Percentiles rank a stretch among this genome's conserved stretches.
These are phyloP conservation scores for Neofusicoccum parvum DNA, from an alignment of 2,329 filamentous ascomycete species.

Conservation along the genomic window DNA sequence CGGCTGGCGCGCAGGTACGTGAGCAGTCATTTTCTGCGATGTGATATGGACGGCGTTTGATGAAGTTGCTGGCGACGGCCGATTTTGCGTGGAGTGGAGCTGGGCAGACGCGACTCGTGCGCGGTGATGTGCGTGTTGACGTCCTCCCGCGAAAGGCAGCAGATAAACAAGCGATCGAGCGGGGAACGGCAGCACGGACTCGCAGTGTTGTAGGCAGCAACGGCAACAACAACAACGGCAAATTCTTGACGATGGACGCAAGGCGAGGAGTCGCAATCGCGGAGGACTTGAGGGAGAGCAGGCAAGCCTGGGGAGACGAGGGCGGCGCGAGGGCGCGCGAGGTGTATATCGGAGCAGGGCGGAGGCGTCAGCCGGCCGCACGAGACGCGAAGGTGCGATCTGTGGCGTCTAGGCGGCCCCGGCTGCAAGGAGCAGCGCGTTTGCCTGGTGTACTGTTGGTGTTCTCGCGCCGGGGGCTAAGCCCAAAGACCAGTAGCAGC, in stretches of 20 bases:
- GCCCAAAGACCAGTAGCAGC: not conserved
- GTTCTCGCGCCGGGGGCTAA: conserved; percentile 14
- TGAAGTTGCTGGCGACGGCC: not conserved
- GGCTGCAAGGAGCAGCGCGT: conserved; percentile 18
- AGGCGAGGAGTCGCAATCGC: conserved; percentile 9
- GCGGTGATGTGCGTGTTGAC: conserved; percentile 14
- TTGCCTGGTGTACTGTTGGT: conserved; percentile 17
- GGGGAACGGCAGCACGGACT: conserved; percentile 1
- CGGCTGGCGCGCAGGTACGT: conserved; percentile 63
- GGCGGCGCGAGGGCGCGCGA: conserved; percentile 6
- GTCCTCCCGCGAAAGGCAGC: conserved; percentile 3
- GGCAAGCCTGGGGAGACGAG: conserved; percentile 7
- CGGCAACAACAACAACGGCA: not conserved
- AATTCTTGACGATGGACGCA: not conserved
- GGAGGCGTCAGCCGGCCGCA: not conserved
- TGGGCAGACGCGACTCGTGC: conserved; percentile 5
- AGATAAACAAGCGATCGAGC: conserved; percentile 10
- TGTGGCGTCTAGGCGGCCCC: not conserved
- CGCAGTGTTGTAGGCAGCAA: not conserved
- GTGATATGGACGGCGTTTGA: not conserved
- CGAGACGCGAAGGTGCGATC: conserved; percentile 7
- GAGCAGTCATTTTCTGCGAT: conserved; percentile 20
- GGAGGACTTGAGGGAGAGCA: conserved; percentile 10
- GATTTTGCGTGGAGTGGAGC: conserved; percentile 17
- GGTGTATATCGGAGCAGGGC: conserved; percentile 17